phyloP scores from a whole-genome alignment of 495 filamentous ascomycete species.

The Lentithecium fluviatile region DNA sequence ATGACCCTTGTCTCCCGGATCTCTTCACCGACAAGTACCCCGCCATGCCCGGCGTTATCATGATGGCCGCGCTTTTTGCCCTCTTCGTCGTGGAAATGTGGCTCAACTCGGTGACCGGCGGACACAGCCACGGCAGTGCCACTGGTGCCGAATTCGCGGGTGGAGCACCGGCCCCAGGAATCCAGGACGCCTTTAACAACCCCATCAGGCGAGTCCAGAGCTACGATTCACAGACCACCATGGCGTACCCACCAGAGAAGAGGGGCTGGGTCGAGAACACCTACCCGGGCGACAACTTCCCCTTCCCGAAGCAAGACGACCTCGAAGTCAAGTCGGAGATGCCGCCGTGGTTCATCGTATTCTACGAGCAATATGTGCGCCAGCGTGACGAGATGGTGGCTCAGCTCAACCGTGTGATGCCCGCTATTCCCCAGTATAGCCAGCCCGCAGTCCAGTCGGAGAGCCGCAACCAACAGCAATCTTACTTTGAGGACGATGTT shows the following conservation, averaged over 20 bases:
- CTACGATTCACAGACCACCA: slow-evolving; percentile 30
- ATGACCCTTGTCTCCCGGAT: slow-evolving; percentile 58
- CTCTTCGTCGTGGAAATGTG: slow-evolving; percentile 60
- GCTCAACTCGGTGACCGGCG: slow-evolving; percentile 40
- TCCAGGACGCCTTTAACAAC: slow-evolving; percentile 22
- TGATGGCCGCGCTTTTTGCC: slow-evolving; percentile 56
- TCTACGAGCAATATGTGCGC: slow-evolving; percentile 56
- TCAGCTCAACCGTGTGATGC: slow-evolving; percentile 44
- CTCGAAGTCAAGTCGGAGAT: slow-evolving; percentile 48
- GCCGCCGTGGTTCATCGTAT: slow-evolving; percentile 56
- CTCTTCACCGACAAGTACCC: slow-evolving; percentile 57
- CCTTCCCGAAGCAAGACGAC: slow-evolving; percentile 21
- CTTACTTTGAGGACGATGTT: slow-evolving; percentile 34
- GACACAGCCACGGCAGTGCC: slow-evolving; percentile 53
- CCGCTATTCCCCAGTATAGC: slow-evolving; percentile 20
- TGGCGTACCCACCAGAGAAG: slow-evolving; percentile 25
- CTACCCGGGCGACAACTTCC: slow-evolving; percentile 25
- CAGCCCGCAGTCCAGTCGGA: slow-evolving; percentile 4
- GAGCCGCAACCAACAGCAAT: slow-evolving; percentile 17
- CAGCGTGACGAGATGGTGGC: slow-evolving; percentile 52
- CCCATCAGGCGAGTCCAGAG: slow-evolving; percentile 23
- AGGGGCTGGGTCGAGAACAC: slow-evolving; percentile 21
- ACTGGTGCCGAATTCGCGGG: slow-evolving; percentile 36
- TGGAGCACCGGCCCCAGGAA: slow-evolving; percentile 6
- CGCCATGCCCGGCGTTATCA: slow-evolving; percentile 60